A percentile compares a stretch with the other conserved stretches of the same genome.
Conservation (phyloP, 2,329 filamentous ascomycete genomes). For the Rhinocladiella similis region DNA sequence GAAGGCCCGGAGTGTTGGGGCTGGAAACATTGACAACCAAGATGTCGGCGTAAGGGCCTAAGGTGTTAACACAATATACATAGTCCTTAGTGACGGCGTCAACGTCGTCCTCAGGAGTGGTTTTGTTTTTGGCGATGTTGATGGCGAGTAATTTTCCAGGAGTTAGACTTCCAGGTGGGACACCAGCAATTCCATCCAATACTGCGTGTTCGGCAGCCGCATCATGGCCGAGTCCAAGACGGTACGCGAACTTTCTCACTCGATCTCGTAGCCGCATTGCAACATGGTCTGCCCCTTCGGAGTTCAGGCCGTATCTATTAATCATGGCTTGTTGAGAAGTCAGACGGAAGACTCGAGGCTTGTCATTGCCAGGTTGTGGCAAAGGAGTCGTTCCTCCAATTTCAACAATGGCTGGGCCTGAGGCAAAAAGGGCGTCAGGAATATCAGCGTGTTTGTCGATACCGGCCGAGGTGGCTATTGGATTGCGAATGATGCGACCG, state of each 20-base stretch:
- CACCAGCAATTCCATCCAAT: conserved; percentile 71
- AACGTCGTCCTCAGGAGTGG: conserved; percentile 80
- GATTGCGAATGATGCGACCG: conserved; percentile 74
- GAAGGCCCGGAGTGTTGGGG: conserved; percentile 89
- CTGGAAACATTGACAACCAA: conserved; percentile 98
- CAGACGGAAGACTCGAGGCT: conserved; percentile 83
- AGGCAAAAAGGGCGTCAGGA: conserved; percentile 76
- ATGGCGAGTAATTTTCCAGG: conserved; percentile 79
- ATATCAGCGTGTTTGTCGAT: conserved; percentile 94
- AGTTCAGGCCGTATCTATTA: conserved; percentile 95
- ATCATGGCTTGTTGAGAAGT: conserved; percentile 83
- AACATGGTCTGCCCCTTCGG: conserved; percentile 82
- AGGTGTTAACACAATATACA: conserved; percentile 79
- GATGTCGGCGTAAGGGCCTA: conserved; percentile 89
- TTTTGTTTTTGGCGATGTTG: conserved; percentile 96
- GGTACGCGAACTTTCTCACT: conserved; percentile 73
- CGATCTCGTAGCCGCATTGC: conserved; percentile 76
- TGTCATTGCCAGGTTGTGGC: conserved; percentile 85
- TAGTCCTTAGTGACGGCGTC: conserved; percentile 77
- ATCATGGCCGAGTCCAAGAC: conserved; percentile 64
- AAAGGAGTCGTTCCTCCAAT: conserved; percentile 85
- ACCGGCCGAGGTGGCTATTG: conserved; percentile 91
- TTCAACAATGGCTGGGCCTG: conserved; percentile 86
- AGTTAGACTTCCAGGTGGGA: conserved; percentile 78
- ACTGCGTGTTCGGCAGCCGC: conserved; percentile 68